Conservation (phyloP, 2,329 filamentous ascomycete genomes). For the Arthrocladium fulminans region DNA sequence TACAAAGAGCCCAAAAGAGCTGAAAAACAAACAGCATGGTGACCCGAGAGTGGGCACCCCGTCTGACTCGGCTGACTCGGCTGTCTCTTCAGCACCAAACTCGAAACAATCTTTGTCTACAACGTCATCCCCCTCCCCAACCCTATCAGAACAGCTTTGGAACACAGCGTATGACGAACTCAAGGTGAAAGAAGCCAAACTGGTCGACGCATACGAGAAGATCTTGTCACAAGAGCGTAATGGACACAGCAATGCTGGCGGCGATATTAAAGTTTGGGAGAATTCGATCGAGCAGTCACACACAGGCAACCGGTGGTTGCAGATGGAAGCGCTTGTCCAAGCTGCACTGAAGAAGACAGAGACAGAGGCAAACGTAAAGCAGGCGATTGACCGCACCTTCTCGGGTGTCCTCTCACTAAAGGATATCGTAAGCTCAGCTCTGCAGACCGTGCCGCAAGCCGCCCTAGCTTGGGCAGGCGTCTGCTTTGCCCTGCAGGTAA, state of each 20-base stretch:
- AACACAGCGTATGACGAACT: constrained; percentile 26
- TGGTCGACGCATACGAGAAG: constrained; percentile 23
- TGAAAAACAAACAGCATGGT: too few species aligned
- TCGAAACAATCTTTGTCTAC: too few species aligned
- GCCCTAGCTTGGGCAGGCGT: constrained; percentile 33
- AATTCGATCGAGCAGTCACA: too few species aligned
- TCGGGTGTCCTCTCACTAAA: constrained; percentile 17
- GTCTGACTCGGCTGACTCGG: too few species aligned
- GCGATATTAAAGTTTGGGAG: too few species aligned
- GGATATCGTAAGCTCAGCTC: constrained; percentile 22
- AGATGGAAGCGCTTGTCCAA: neutral
- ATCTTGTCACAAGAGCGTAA: constrained; percentile 21
- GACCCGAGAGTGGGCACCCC: too few species aligned
- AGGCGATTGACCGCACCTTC: neutral
- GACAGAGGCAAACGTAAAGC: neutral
- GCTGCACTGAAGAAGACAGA: neutral
- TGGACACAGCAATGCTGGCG: too few species aligned
- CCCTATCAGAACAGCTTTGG: constrained; percentile 15
- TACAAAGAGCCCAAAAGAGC: too few species aligned
- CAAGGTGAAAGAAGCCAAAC: constrained; percentile 18
- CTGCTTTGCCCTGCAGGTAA: constrained; percentile 29
- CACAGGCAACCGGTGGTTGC: too few species aligned
- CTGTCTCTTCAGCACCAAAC: too few species aligned
- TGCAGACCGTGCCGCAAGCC: constrained; percentile 28
- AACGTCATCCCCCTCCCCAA: neutral